These are phyloP conservation scores for Mollisiaceae sp. DNA, from an alignment of 2,329 filamentous ascomycete genomes.

Conservation along the genomic window DNA sequence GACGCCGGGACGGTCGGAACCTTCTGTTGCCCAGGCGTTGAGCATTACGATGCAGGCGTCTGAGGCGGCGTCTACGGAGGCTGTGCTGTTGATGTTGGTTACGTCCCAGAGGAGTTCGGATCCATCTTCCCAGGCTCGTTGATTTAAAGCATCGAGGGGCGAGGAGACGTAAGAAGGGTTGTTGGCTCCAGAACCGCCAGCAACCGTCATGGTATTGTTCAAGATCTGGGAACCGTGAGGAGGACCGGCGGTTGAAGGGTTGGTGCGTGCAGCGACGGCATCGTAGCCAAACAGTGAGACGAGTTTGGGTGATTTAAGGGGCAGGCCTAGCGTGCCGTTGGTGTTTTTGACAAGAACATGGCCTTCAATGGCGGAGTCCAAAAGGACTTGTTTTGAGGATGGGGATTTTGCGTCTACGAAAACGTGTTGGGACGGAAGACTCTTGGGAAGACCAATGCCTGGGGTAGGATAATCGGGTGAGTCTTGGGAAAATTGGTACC, in stretches of 20 bases:
- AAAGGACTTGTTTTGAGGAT: constrained; percentile 44
- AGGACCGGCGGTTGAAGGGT: constrained; percentile 7
- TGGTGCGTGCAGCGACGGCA: constrained; percentile 39
- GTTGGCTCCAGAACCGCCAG: constrained; percentile 53
- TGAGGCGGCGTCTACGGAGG: constrained; percentile 51
- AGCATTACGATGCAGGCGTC: constrained; percentile 73
- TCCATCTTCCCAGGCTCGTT: constrained; percentile 58
- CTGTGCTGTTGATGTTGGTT: constrained; percentile 47
- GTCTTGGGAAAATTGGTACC: constrained; percentile 65
- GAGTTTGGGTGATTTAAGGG: constrained; percentile 52
- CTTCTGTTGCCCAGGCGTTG: constrained; percentile 75
- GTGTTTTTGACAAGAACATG: constrained; percentile 68
- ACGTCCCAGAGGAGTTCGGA: constrained; percentile 64
- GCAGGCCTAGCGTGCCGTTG: constrained; percentile 49
- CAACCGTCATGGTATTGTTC: constrained; percentile 12
- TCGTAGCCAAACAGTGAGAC: constrained; percentile 68
- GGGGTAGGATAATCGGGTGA: constrained; percentile 39
- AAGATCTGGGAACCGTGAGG: constrained; percentile 8
- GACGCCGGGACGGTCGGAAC: constrained; percentile 65
- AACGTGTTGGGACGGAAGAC: constrained; percentile 55
- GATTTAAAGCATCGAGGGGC: constrained; percentile 60
- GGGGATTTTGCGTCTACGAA: constrained; percentile 61
- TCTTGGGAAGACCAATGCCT: constrained; percentile 55
- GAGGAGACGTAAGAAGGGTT: constrained; percentile 55
- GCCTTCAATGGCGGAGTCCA: constrained; percentile 66